phyloP scores from a whole-genome alignment of 768 basidiomycete species.

The Suillus sp. region DNA sequence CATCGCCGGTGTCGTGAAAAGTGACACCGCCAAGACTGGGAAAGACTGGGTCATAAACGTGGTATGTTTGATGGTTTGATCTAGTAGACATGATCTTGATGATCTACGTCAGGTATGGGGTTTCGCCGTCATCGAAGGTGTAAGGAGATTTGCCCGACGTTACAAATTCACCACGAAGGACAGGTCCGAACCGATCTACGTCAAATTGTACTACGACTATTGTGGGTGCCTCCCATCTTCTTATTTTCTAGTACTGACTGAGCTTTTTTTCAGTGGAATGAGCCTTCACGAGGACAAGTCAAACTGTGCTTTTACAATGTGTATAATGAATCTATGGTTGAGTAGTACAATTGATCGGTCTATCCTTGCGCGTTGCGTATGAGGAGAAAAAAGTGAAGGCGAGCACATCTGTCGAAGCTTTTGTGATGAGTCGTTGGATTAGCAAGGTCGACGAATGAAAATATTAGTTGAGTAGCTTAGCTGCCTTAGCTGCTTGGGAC shows the following conservation, averaged over 20 bases:
- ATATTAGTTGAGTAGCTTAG: too few species aligned
- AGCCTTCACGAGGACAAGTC: background rate
- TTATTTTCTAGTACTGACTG: background rate
- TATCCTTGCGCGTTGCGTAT: background rate
- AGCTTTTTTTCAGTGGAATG: background rate
- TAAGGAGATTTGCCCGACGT: constrained; percentile 55
- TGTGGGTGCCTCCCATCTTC: background rate
- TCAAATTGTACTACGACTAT: constrained; percentile 9
- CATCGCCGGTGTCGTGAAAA: constrained; percentile 42
- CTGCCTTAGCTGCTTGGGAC: background rate
- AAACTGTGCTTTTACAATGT: background rate
- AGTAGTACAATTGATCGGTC: background rate
- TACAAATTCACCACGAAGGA: constrained; percentile 50
- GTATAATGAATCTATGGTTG: background rate
- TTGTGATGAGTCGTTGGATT: background rate
- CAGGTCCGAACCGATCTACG: background rate
- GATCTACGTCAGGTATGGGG: constrained; percentile 48
- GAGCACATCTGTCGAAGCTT: background rate
- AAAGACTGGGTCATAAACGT: constrained; percentile 60
- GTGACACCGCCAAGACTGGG: constrained; percentile 60
- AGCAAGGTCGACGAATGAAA: background rate
- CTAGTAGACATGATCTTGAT: background rate
- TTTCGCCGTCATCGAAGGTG: constrained; percentile 52
- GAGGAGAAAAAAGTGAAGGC: background rate
- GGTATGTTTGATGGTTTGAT: constrained; percentile 35